phyloP scores from a whole-genome alignment of 441 rosid genomes.

The Corymbia calophylla region DNA sequence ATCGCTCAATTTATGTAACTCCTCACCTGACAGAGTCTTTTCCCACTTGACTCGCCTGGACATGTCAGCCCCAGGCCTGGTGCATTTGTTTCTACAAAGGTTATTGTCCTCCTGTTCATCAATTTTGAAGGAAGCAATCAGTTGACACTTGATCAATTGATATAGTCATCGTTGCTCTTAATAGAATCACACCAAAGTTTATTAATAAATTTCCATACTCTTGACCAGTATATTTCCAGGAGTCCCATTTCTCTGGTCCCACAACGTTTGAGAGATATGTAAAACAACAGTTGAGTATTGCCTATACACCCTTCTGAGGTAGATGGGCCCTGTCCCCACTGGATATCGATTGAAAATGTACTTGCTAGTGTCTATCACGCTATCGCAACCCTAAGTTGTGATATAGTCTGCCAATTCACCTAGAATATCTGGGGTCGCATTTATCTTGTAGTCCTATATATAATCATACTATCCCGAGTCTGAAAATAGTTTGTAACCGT shows the following conservation, averaged over 20 bases:
- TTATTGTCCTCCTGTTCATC: not conserved
- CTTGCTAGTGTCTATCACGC: constrained; percentile 9
- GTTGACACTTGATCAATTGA: too few relatives aligned
- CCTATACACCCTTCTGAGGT: constrained; percentile 45
- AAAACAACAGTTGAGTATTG: constrained; percentile 36
- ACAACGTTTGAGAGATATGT: constrained; percentile 10
- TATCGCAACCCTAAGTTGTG: constrained; percentile 36
- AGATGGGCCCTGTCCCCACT: constrained; percentile 15
- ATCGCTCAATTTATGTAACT: constrained; percentile 1
- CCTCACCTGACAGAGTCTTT: not conserved
- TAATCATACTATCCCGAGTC: not conserved
- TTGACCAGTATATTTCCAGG: constrained; percentile 29
- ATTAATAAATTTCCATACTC: constrained; percentile 24
- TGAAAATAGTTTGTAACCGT: not conserved
- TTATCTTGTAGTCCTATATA: constrained; percentile 10
- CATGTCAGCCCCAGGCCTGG: constrained; percentile 25
- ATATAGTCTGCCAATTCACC: constrained; percentile 13
- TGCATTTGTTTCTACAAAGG: constrained; percentile 27
- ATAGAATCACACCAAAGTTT: not conserved
- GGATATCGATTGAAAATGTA: constrained; percentile 29
- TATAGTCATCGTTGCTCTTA: not conserved
- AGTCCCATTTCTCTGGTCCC: constrained; percentile 33
- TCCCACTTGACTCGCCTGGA: constrained; percentile 28
- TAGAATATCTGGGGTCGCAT: not conserved
- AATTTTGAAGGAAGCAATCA: not conserved